These are phyloP conservation scores for Ustilago cynodontis DNA, from an alignment of 1,284 basidiomycete genomes.

Conservation along the genomic window DNA sequence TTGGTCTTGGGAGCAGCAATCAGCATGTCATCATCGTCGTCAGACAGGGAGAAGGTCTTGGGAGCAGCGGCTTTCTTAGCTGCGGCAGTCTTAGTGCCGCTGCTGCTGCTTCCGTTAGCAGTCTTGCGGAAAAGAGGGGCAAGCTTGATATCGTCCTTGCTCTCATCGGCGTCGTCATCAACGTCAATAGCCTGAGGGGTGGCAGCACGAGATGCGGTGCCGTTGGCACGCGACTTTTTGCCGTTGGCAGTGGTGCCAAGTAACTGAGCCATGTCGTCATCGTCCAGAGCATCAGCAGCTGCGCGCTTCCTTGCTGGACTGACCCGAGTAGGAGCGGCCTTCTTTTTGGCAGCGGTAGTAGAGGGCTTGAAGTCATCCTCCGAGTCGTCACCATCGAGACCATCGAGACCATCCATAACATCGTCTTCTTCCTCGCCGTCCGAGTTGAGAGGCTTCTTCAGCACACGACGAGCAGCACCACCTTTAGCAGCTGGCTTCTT, in stretches of 20 bases:
- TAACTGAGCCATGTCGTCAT: conserved; percentile 44
- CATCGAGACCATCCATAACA: conserved; percentile 34
- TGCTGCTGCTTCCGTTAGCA: conserved; percentile 13
- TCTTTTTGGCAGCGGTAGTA: conserved; percentile 37
- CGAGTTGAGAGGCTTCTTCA: conserved; percentile 72
- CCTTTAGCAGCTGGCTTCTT: conserved; percentile 77
- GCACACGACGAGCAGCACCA: conserved; percentile 73
- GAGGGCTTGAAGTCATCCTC: conserved; percentile 59
- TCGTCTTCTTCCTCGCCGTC: conserved; percentile 73
- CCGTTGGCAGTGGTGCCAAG: conserved; percentile 27
- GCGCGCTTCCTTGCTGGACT: conserved; percentile 38
- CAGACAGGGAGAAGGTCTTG: conserved; percentile 46
- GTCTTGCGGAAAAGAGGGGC: conserved; percentile 44
- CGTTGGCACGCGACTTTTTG: conserved; percentile 37
- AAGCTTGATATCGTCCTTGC: conserved; percentile 30
- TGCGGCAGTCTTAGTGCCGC: conserved; percentile 11
- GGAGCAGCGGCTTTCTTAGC: conserved; percentile 24
- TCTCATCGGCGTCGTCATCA: conserved; percentile 20
- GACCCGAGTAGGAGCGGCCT: conserved; percentile 28
- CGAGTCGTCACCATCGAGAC: conserved; percentile 43
- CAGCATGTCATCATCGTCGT: conserved; percentile 46
- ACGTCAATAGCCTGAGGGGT: conserved; percentile 37
- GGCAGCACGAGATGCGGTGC: conserved; percentile 36
- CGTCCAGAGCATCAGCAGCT: conserved; percentile 42
- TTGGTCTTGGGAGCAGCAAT: conserved; percentile 36